phyloP scores from a whole-genome alignment of 495 filamentous ascomycete species.

The Bacidia rubella region DNA sequence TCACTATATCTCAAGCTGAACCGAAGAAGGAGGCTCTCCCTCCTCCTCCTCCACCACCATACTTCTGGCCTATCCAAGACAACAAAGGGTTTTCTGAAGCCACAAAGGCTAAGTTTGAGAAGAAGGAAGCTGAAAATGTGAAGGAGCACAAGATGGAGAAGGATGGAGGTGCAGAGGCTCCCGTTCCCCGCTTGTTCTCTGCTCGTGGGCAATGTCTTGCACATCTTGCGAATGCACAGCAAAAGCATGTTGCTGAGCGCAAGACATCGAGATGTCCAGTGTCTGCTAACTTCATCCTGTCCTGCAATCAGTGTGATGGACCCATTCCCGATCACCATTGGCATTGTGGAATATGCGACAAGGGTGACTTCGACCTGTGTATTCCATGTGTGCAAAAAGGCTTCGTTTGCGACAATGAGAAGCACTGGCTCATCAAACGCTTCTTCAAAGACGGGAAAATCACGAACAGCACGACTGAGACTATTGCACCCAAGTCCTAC shows the following conservation, averaged over 20 bases:
- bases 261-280: background rate
- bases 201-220: background rate
- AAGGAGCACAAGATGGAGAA: constrained; percentile 4
- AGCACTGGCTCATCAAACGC: constrained; percentile 92
- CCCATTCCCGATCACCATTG: constrained; percentile 73
- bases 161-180: constrained; percentile 15
- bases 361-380: constrained; percentile 93
- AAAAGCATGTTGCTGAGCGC: constrained; percentile 14
- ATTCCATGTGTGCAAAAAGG: constrained; percentile 60
- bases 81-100: constrained; percentile 9
- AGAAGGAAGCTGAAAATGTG: background rate
- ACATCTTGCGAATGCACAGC: constrained; percentile 18
- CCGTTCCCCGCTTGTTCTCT: constrained; percentile 19
- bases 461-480: constrained; percentile 72
- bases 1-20: background rate
- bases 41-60: background rate
- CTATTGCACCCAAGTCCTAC: constrained; percentile 46
- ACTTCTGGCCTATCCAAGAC: constrained; percentile 12
- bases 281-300: constrained; percentile 44
- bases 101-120: constrained; percentile 12
- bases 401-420: constrained; percentile 56
- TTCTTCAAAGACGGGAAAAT: constrained; percentile 64
- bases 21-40: background rate
- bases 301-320: constrained; percentile 79
- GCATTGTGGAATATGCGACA: constrained; percentile 86